Evolutionary conservation across 1,284 basidiomycete species (phyloP), one percentile per base, ranked within the genome.

Genomic region (Marasmius tenuissimus): DNA sequence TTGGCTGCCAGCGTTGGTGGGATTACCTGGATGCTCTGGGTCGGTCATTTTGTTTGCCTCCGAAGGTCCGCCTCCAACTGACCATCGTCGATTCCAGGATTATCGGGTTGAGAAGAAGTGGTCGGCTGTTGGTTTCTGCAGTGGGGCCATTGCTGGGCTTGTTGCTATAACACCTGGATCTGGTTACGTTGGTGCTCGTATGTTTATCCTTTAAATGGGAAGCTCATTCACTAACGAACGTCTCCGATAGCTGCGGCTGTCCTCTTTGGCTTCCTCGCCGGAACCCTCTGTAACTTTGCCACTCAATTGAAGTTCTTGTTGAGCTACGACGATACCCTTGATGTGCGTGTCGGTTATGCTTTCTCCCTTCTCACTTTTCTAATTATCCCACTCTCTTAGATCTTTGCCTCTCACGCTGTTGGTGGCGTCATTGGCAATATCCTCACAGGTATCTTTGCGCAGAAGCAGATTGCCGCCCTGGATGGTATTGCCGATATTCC

Each of bases 121-220:
- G 89, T 94, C 90, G 47, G 91, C 88, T 6, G 93, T 99, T 65
- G 96, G 96, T 14, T 97, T 99, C 81, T 99, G 97, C 80, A 95
- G 94, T 3, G 97, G 97, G 58, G 95, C 94, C 61, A 91, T 98
- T 67, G 82, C 91, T 12, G 96, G 95, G 58, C 85, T 97, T 11
- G 94, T 94, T 37, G 92, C 90, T 37, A 97, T 97, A 74, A 97
- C 96, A 1, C 96, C 96, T 14, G 96, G 86, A 6, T 92, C 94
- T 18, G 94, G 95, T 66, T 97, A 79, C 75, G 94, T 97, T 56
- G 94, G 94, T 56, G 76, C 93, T 18, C 91, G 89, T 82, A 70
- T 64, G 84, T 75, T 4, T 4, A 27, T 27, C 27, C 33, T 27
- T 45, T 9, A 20, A 9, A 40, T 39, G 12, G 27, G 22, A 9